Evolutionary conservation across 2,329 filamentous ascomycete species (phyloP).

Genomic region (Elsinoe perseae): DNA sequence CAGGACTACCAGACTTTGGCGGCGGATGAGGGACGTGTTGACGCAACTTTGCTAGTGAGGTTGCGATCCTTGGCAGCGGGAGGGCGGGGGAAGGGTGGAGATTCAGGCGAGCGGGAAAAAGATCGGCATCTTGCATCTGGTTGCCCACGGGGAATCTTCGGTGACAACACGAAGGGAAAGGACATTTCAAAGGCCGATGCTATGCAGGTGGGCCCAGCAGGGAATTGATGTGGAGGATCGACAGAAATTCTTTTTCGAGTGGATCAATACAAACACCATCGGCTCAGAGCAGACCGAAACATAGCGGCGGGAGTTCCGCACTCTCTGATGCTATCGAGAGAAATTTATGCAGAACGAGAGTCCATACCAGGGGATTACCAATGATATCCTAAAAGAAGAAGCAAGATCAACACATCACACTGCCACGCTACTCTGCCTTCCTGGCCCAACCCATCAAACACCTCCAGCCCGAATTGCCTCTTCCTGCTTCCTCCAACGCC

Average conservation of each 20-base stretch:
- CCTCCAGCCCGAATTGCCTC: slow-evolving; percentile 51
- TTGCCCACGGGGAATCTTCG: neutral
- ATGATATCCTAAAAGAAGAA: neutral
- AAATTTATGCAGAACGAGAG: neutral
- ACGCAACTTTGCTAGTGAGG: neutral
- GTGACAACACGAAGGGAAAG: neutral
- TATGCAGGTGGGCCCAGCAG: neutral
- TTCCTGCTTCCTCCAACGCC: slow-evolving; percentile 54
- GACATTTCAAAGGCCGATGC: neutral
- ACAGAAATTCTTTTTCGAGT: neutral
- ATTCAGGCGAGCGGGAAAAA: neutral
- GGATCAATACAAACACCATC: too few species aligned
- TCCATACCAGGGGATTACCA: neutral
- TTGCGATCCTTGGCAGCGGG: neutral
- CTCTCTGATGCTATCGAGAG: neutral
- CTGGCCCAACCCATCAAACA: slow-evolving; percentile 53
- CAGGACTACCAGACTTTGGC: neutral
- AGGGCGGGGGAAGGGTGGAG: neutral
- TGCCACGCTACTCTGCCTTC: slow-evolving; percentile 35
- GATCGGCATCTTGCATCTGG: neutral
- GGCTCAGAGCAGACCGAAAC: neutral
- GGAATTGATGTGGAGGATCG: too few species aligned
- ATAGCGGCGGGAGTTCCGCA: neutral
- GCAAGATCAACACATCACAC: neutral
- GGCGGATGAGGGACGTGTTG: neutral